A percentile compares a stretch with the other conserved stretches of the same genome.
phyloP scores from a whole-genome alignment of 352 stramenopile genomes.

The Peronospora belbahrii region DNA sequence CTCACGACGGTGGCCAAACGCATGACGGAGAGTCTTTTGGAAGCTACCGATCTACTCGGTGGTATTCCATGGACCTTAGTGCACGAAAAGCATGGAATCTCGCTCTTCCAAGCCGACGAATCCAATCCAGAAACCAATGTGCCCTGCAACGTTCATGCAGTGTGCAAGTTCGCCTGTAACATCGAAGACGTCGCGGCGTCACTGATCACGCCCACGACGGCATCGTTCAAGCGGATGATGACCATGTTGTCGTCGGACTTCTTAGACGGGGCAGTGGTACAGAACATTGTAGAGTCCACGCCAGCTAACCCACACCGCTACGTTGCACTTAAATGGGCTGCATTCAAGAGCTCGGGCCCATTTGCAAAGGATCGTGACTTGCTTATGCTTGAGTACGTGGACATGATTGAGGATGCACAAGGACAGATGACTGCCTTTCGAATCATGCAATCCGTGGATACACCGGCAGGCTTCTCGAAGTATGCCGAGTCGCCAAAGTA shows the following conservation, averaged over 20 bases:
- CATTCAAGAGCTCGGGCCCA: conserved; percentile 75
- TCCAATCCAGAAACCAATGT: conserved; percentile 38
- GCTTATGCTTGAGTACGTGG: conserved; percentile 82
- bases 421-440: conserved; percentile 78
- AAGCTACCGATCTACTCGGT: conserved; percentile 65
- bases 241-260: conserved; percentile 77
- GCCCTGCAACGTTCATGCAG: conserved; percentile 81
- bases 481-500: conserved; percentile 61
- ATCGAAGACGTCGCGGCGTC: conserved; percentile 80
- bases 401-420: conserved; percentile 83
- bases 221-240: conserved; percentile 84
- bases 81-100: conserved; percentile 78
- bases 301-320: conserved; percentile 62
- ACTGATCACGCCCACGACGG: conserved; percentile 73
- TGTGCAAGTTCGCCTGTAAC: conserved; percentile 70
- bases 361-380: conserved; percentile 78
- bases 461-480: conserved; percentile 37
- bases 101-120: conserved; percentile 67
- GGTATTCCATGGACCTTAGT: conserved; percentile 66
- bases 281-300: conserved; percentile 73
- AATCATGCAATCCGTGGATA: conserved; percentile 79
- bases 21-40: conserved; percentile 74
- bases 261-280: conserved; percentile 68
- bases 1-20: conserved; percentile 65
- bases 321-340: conserved; percentile 79